Evolutionary conservation across 768 basidiomycete genomes (phyloP).

Genomic region (Tricholoma matsutake): DNA sequence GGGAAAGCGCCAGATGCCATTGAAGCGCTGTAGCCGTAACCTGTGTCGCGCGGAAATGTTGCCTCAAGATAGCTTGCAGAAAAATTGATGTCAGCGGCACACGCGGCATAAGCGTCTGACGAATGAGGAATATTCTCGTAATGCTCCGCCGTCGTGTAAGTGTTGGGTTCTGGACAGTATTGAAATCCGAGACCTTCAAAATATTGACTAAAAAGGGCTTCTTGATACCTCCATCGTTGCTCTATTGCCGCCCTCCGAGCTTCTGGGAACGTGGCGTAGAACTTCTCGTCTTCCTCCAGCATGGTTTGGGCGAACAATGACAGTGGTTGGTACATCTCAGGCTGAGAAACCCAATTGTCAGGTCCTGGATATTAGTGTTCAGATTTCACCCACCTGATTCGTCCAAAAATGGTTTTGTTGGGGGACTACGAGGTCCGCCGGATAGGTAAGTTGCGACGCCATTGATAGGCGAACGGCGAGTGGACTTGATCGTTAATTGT

Average conservation of each 20-base stretch:
- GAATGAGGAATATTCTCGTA: background rate
- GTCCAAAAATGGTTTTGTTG: background rate
- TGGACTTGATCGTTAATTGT: too few relatives aligned
- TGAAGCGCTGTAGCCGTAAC: background rate
- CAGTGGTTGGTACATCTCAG: background rate
- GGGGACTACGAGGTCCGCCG: background rate
- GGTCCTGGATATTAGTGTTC: background rate
- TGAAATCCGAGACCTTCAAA: background rate
- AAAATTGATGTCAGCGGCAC: background rate
- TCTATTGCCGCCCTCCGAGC: slow-evolving; percentile 15
- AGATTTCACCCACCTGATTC: background rate
- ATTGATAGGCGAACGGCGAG: background rate
- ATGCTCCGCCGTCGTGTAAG: background rate
- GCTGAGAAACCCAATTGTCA: background rate
- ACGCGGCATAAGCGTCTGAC: background rate
- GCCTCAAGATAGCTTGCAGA: background rate
- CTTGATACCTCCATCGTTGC: slow-evolving; percentile 5
- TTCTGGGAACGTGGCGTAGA: slow-evolving; percentile 17
- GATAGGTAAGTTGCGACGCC: background rate
- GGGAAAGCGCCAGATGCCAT: background rate
- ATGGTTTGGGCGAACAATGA: slow-evolving; percentile 15
- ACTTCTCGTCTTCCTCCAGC: slow-evolving; percentile 16
- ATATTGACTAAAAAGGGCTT: background rate
- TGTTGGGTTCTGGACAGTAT: background rate
- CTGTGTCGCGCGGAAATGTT: background rate